Evolutionary conservation across 176 grass and related monocot genomes (phyloP).

Genomic region (Musa troglodytarum): DNA sequence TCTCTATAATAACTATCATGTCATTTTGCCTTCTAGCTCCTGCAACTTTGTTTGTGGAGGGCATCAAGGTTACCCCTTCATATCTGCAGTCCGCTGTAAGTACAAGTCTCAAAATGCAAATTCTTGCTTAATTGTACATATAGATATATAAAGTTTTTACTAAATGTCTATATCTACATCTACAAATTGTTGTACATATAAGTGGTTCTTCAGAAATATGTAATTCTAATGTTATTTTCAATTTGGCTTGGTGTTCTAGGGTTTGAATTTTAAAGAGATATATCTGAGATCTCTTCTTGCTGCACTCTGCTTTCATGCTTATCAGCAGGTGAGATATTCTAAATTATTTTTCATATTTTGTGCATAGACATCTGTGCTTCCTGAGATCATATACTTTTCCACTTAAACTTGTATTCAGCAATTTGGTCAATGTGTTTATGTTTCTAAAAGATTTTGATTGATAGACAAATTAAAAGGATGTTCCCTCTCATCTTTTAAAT

Average conservation of each 20-base stretch:
- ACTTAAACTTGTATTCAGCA: too few relatives aligned
- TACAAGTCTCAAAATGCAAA: background rate
- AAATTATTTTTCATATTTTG: background rate
- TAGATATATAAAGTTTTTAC: too few relatives aligned
- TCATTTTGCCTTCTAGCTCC: conserved; percentile 87
- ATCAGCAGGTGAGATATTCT: conserved; percentile 64
- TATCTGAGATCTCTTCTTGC: conserved; percentile 72
- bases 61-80: conserved; percentile 68
- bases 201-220: background rate
- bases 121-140: background rate
- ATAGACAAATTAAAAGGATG: too few relatives aligned
- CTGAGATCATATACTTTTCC: too few relatives aligned
- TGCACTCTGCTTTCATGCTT: conserved; percentile 87
- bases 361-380: background rate
- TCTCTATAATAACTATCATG: conserved; percentile 93
- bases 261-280: conserved; percentile 61
- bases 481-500: too few relatives aligned
- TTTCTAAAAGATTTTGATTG: too few relatives aligned
- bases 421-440: too few relatives aligned
- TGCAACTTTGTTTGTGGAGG: conserved; percentile 65
- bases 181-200: background rate
- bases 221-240: background rate
- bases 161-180: too few relatives aligned
- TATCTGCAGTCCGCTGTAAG: conserved; percentile 76
- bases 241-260: conserved; percentile 38